Evolutionary conservation across 306 rosid genomes (phyloP).

Genomic region (Biancaea sappan): DNA sequence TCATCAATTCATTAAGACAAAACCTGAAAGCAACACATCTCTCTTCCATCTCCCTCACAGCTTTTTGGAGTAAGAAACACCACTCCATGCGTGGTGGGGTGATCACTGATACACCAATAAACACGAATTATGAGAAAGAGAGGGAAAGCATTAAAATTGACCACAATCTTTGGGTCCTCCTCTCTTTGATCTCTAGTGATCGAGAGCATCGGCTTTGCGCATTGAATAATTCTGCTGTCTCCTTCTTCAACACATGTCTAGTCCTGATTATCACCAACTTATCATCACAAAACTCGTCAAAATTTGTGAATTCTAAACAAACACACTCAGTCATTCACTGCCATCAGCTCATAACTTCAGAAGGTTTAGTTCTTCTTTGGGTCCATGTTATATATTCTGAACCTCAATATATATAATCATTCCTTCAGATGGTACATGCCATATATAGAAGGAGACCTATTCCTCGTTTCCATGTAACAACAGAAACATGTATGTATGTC

Average conservation of each 20-base stretch:
- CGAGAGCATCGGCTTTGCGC: conserved; percentile 1
- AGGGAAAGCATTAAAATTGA: not conserved
- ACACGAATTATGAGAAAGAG: not conserved
- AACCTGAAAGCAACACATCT: conserved; percentile 19
- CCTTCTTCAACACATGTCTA: not conserved
- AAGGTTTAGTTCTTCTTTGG: no score
- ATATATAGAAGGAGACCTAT: no score
- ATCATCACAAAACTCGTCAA: no score
- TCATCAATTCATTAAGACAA: conserved; percentile 19
- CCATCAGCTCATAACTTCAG: no score
- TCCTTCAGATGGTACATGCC: no score
- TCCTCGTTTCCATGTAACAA: no score
- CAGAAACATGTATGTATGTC: no score
- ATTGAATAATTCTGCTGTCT: conserved; percentile 16
- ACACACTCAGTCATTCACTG: no score
- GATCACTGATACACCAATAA: not conserved
- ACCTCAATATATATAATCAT: not conserved
- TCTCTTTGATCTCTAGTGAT: conserved; percentile 26
- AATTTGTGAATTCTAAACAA: no score
- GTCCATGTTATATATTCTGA: not conserved
- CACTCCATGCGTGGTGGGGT: not conserved
- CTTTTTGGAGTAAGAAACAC: not conserved
- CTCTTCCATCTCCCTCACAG: conserved; percentile 25
- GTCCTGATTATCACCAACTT: no score
- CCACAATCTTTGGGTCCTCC: conserved; percentile 27